Evolutionary conservation across 306 rosid genomes (phyloP).

Genomic region (Astragalus glycyphyllos): DNA sequence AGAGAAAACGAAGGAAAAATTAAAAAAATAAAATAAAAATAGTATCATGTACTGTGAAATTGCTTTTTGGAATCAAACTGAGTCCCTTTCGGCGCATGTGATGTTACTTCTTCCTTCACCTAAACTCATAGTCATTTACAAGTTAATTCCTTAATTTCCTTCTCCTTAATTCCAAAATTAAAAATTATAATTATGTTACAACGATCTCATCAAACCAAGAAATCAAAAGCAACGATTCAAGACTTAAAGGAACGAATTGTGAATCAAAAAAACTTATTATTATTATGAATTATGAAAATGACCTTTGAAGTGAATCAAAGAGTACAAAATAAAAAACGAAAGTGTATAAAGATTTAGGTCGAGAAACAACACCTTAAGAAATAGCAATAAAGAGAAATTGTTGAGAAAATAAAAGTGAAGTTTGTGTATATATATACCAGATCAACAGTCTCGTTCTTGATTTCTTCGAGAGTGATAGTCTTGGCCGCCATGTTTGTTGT

Average conservation of each 20-base stretch:
- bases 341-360: neutral
- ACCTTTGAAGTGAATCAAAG: neutral
- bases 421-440: conserved; percentile 57
- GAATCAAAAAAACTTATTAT: neutral
- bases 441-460: conserved; percentile 94
- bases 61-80: conserved; percentile 33
- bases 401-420: neutral
- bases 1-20: conserved; percentile 28
- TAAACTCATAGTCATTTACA: neutral
- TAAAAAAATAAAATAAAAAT: neutral
- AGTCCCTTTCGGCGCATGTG: conserved; percentile 43
- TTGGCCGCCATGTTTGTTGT: conserved; percentile 53
- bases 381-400: neutral
- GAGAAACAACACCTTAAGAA: neutral
- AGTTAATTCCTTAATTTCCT: conserved; percentile 14
- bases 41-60: neutral
- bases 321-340: neutral
- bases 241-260: neutral
- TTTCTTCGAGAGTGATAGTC: conserved; percentile 68
- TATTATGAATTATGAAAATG: neutral
- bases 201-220: neutral
- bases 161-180: neutral
- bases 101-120: neutral
- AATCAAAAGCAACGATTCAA: neutral
- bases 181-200: neutral